Conservation (phyloP, 106 monocot species). For the Iris macrosiphon region DNA sequence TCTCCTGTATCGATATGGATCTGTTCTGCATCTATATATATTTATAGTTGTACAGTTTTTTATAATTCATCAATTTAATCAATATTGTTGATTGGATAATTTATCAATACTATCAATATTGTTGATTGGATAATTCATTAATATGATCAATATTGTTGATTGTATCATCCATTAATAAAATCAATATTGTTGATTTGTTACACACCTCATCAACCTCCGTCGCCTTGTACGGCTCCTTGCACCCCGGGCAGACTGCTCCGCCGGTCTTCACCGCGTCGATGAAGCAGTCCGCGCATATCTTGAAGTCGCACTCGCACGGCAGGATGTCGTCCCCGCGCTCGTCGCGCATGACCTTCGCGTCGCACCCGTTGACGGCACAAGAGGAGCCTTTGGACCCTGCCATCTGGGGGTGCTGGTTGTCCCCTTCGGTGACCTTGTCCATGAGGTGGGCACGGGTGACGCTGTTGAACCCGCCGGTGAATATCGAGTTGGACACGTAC, state of each 20-base stretch:
- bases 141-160: too few relatives aligned
- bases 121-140: too few relatives aligned
- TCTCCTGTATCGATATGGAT: too few relatives aligned
- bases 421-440: conserved; percentile 74
- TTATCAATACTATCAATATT: too few relatives aligned
- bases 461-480: conserved; percentile 69
- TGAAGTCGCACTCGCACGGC: conserved; percentile 73
- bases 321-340: conserved; percentile 49
- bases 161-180: too few relatives aligned
- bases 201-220: conserved; percentile 30
- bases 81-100: too few relatives aligned
- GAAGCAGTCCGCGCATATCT: conserved; percentile 73
- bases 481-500: conserved; percentile 67
- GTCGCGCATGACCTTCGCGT: conserved; percentile 51
- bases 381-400: conserved; percentile 41
- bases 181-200: too few relatives aligned
- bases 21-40: too few relatives aligned
- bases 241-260: conserved; percentile 49
- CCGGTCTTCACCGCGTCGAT: conserved; percentile 39
- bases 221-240: conserved; percentile 54
- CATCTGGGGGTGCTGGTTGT: conserved; percentile 50
- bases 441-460: conserved; percentile 57
- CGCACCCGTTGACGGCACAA: conserved; percentile 47
- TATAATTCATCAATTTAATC: too few relatives aligned
- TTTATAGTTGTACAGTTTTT: too few relatives aligned